Evolutionary conservation across 257 asterid genomes (phyloP).

Genomic region (Ligustrum vulgare): DNA sequence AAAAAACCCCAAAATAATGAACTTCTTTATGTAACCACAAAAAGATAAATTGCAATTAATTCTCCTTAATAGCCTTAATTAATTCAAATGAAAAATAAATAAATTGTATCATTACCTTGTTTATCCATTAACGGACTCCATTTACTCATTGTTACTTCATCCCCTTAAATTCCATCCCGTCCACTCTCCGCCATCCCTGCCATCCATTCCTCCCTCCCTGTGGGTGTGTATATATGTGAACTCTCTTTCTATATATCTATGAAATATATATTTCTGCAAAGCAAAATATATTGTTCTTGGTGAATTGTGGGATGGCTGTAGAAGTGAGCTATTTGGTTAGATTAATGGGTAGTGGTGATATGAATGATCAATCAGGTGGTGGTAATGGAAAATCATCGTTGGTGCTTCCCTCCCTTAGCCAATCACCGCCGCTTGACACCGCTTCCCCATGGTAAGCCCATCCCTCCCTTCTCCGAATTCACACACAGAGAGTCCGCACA

Average conservation of each 20-base stretch:
- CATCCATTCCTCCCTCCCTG: background rate
- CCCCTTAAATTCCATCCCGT: too few relatives aligned
- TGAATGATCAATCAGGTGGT: constrained; percentile 32
- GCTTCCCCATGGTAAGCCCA: too few relatives aligned
- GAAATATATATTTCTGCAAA: constrained; percentile 4
- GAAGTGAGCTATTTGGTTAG: constrained; percentile 62
- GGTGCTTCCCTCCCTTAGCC: too few relatives aligned
- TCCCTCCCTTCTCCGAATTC: too few relatives aligned
- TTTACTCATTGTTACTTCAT: background rate
- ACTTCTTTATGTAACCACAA: background rate
- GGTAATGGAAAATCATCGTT: constrained; percentile 43
- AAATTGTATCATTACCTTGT: background rate
- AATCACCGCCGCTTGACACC: too few relatives aligned
- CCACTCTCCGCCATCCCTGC: too few relatives aligned
- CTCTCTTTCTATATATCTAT: background rate
- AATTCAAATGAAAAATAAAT: background rate
- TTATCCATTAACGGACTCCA: background rate
- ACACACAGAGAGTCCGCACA: too few relatives aligned
- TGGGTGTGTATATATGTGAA: background rate
- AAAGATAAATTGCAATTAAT: background rate
- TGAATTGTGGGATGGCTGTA: constrained; percentile 50
- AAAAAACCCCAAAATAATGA: background rate
- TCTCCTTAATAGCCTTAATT: background rate
- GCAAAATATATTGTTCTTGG: background rate
- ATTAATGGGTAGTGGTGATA: constrained; percentile 51